phyloP scores from a whole-genome alignment of 495 filamentous ascomycete genomes.

The Aspergillus haitiensis region DNA sequence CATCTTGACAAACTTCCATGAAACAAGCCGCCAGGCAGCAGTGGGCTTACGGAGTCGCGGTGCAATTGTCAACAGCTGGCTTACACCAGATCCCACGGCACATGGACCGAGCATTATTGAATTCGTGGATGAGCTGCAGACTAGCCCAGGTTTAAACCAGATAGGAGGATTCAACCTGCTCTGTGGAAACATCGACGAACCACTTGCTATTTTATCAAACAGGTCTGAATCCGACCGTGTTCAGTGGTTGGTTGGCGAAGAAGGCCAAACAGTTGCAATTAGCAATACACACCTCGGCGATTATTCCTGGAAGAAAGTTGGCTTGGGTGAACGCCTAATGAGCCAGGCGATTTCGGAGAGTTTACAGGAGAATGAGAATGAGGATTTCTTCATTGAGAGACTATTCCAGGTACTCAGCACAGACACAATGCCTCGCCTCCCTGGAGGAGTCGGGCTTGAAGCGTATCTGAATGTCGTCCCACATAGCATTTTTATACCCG shows the following conservation, averaged over 20 bases:
- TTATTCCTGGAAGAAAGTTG: slow-evolving; percentile 70
- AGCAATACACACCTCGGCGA: slow-evolving; percentile 72
- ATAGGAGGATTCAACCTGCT: slow-evolving; percentile 80
- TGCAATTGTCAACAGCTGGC: slow-evolving; percentile 71
- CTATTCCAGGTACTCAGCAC: slow-evolving; percentile 62
- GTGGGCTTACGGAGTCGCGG: slow-evolving; percentile 65
- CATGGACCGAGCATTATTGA: slow-evolving; percentile 42
- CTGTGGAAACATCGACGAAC: slow-evolving; percentile 67
- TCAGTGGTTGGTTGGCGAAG: slow-evolving; percentile 58
- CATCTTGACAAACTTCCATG: slow-evolving; percentile 81
- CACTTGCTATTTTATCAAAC: slow-evolving; percentile 75
- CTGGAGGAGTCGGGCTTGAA: slow-evolving; percentile 53
- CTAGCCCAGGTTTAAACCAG: slow-evolving; percentile 53
- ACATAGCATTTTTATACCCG: slow-evolving; percentile 74
- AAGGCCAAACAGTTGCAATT: slow-evolving; percentile 62
- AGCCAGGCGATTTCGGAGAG: slow-evolving; percentile 35
- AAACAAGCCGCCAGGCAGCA: slow-evolving; percentile 47
- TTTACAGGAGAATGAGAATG: slow-evolving; percentile 42
- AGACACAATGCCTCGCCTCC: slow-evolving; percentile 62
- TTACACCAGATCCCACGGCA: slow-evolving; percentile 39
- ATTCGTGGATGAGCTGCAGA: slow-evolving; percentile 61
- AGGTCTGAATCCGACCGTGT: slow-evolving; percentile 56
- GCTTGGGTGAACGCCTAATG: slow-evolving; percentile 38
- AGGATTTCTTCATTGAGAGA: slow-evolving; percentile 57
- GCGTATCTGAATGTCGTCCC: slow-evolving; percentile 63